These are phyloP conservation scores for Kwoniella dejecticola DNA, from an alignment of 768 basidiomycete species.

Conservation along the genomic window DNA sequence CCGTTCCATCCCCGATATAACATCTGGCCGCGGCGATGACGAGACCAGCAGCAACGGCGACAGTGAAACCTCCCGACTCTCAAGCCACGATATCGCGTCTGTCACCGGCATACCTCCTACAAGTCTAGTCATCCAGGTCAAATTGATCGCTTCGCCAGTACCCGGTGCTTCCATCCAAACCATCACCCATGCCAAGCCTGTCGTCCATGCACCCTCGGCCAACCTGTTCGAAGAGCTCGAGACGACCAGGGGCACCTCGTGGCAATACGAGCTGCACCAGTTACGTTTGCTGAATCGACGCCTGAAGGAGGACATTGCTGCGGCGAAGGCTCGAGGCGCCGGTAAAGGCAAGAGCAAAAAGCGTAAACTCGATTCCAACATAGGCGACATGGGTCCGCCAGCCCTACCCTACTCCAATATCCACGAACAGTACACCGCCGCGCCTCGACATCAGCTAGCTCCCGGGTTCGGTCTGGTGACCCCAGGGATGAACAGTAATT, in stretches of 20 bases:
- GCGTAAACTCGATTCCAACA: constrained; percentile 24
- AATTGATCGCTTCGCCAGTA: constrained; percentile 18
- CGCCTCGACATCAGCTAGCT: constrained; percentile 53
- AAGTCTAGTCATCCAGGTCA: constrained; percentile 53
- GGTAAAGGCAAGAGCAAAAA: constrained; percentile 33
- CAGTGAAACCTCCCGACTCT: constrained; percentile 9
- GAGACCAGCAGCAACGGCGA: constrained; percentile 9
- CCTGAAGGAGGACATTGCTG: constrained; percentile 63
- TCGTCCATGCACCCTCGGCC: constrained; percentile 44
- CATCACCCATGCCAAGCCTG: constrained; percentile 30
- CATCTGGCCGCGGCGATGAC: constrained; percentile 1
- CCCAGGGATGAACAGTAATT: constrained; percentile 24
- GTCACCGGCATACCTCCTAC: constrained; percentile 31
- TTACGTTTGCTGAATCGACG: constrained; percentile 71
- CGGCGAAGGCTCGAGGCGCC: constrained; percentile 27
- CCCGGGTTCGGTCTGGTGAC: constrained; percentile 52
- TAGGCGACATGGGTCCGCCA: constrained; percentile 32
- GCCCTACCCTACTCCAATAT: constrained; percentile 18
- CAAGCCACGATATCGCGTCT: constrained; percentile 17
- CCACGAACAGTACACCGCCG: constrained; percentile 36
- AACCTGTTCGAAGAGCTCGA: constrained; percentile 77
- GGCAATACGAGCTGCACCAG: constrained; percentile 92
- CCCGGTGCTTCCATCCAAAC: constrained; percentile 8
- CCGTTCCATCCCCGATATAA: constrained; percentile 12
- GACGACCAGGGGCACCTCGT: constrained; percentile 69